Conservation (phyloP, 163 green algal genomes). For the Prototheca wickerhamii region DNA sequence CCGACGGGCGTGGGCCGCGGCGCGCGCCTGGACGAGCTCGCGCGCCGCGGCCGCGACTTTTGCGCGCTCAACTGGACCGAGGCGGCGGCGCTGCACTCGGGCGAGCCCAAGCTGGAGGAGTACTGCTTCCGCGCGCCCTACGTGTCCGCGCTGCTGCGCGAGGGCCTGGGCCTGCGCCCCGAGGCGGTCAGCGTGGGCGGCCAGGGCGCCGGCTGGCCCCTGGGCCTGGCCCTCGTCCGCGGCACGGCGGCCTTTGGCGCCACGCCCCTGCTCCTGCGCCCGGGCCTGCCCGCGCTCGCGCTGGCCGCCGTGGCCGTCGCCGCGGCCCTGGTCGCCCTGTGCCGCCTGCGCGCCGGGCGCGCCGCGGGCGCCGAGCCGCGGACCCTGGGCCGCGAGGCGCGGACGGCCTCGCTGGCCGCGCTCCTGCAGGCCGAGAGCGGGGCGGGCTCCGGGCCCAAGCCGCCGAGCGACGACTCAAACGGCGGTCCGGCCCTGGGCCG, state of each 20-base stretch:
- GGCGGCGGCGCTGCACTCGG: slow-evolving; percentile 6
- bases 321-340: too few species aligned
- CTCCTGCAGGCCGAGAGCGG: too few species aligned
- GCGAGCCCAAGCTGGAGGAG: slow-evolving; percentile 32
- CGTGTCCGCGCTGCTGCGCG: slow-evolving; percentile 23
- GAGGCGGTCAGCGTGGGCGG: slow-evolving; percentile 17
- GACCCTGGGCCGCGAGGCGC: too few species aligned
- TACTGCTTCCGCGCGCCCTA: slow-evolving; percentile 53
- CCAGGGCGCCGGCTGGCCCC: slow-evolving; percentile 11
- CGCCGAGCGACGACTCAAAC: too few species aligned
- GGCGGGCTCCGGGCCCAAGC: too few species aligned
- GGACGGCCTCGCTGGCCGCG: too few species aligned
- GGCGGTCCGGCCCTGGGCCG: too few species aligned
- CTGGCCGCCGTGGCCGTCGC: too few species aligned
- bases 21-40: slow-evolving; percentile 14
- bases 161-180: slow-evolving; percentile 27
- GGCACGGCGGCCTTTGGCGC: not conserved
- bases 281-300: not conserved
- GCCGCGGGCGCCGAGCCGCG: too few species aligned
- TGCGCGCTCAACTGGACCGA: slow-evolving; percentile 29
- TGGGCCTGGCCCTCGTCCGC: not conserved
- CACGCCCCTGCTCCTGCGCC: not conserved
- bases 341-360: too few species aligned
- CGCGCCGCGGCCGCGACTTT: slow-evolving; percentile 10
- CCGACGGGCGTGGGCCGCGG: slow-evolving; percentile 12